Percentiles rank a stretch among this genome's conserved stretches.
phyloP scores from a whole-genome alignment of 2,329 filamentous ascomycete genomes.

The Exophiala bonariae region DNA sequence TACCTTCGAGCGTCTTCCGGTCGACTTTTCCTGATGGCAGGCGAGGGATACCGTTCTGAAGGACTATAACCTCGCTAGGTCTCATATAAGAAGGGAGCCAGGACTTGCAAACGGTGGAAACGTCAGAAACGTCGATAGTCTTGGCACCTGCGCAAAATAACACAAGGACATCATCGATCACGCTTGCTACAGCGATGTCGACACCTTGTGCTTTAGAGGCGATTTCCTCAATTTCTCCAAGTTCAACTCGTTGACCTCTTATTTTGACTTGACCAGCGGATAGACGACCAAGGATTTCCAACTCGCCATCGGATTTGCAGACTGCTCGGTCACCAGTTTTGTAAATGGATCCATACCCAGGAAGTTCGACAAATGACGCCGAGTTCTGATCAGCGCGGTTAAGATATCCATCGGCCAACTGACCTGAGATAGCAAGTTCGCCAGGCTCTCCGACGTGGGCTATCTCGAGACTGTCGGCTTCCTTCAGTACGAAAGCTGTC shows the following conservation, averaged over 20 bases:
- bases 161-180: conserved; percentile 69
- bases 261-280: conserved; percentile 81
- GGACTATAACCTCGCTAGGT: conserved; percentile 66
- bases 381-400: conserved; percentile 76
- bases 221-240: conserved; percentile 75
- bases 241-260: conserved; percentile 77
- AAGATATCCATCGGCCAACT: conserved; percentile 78
- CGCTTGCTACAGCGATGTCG: conserved; percentile 65
- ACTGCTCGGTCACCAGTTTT: conserved; percentile 81
- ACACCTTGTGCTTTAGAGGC: conserved; percentile 62
- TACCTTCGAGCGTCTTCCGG: conserved; percentile 58
- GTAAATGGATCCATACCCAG: conserved; percentile 69
- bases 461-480: conserved; percentile 49
- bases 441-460: conserved; percentile 68
- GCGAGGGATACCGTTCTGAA: conserved; percentile 66
- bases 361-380: conserved; percentile 67
- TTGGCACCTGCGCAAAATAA: conserved; percentile 67
- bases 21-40: conserved; percentile 84
- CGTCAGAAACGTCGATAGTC: conserved; percentile 38
- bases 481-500: conserved; percentile 69
- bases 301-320: conserved; percentile 63
- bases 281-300: conserved; percentile 84
- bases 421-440: conserved; percentile 81
- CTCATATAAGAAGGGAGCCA: conserved; percentile 87
- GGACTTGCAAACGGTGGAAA: conserved; percentile 62